Evolutionary conservation across 768 basidiomycete genomes (phyloP), one percentile per base, ranked within the genome.

Genomic region (Suillus weaverae): DNA sequence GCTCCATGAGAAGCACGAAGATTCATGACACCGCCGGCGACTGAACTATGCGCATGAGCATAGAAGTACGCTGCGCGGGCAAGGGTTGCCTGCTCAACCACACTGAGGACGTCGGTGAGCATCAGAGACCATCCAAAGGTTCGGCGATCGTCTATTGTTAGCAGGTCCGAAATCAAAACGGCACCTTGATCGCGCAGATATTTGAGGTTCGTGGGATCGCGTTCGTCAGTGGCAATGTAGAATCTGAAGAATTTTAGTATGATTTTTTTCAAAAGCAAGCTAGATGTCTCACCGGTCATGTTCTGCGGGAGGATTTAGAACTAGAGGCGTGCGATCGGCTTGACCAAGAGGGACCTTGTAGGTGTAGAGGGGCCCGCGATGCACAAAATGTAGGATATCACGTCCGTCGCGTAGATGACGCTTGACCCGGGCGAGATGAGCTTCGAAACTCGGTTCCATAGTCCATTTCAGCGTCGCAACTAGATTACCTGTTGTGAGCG

Each of bases 211-310:
- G 68, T 68, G 0, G 75, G 70, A 62, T 75, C 69, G 36, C 82
- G 80, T 65, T 84, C 83, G 62, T 83, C 82, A 26, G 77, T 80
- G n/a, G 77, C 78, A 10, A 79, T 70, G 60, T 75, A 79, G 50
- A 68, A 80, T 48, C 77, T 78, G 33, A 30, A 30, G 10, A 53
- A 33, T 10, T 36, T 30, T 36, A 39, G 48, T 26, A 8, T 14
- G 2, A 48, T 11, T 18, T 16, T 2, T 46, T 67, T 38, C 41
- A 20, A 35, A 43, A n/a, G 30, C 11, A 43, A 33, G 39, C 43
- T 38, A 43, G 35, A 53, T 18, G n/a, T 56, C 46, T 41, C 22
- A 78, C 74, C 55, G 68, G 44, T 76, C 73, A 46, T 62, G 68
- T 5, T 66, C 60, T 46, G 69, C 60, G 13, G 74, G 74, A 0